Percentiles rank a stretch among this genome's conserved stretches.
Evolutionary conservation across 441 rosid species (phyloP).

Genomic region (California macrophylla): DNA sequence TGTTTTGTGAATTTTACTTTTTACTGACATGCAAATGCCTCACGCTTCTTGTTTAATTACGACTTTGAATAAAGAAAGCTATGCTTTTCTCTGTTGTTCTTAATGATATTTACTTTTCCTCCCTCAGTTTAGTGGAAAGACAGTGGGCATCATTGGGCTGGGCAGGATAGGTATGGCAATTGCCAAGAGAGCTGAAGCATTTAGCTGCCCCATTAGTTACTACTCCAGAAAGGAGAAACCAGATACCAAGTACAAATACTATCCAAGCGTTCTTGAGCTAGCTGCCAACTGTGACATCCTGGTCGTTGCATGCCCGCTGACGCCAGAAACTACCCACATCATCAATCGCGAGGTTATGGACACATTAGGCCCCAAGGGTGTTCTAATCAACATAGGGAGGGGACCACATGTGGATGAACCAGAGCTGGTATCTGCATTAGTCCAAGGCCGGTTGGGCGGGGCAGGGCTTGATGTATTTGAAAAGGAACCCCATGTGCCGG

Average conservation of each 20-base stretch:
- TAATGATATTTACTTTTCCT: neutral
- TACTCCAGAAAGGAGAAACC: conserved; percentile 38
- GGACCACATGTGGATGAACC: conserved; percentile 64
- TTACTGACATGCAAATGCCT: neutral
- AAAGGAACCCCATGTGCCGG: conserved; percentile 52
- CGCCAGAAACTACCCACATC: conserved; percentile 42
- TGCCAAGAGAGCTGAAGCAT: conserved; percentile 63
- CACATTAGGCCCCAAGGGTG: conserved; percentile 53
- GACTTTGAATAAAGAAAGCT: neutral
- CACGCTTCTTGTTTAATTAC: neutral
- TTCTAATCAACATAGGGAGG: conserved; percentile 55
- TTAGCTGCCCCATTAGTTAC: conserved; percentile 50
- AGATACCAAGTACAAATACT: conserved; percentile 35
- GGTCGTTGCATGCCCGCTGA: conserved; percentile 49
- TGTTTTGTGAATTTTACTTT: neutral
- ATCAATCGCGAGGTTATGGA: conserved; percentile 44
- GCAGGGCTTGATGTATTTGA: conserved; percentile 69
- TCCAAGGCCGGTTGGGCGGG: conserved; percentile 56
- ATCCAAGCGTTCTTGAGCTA: conserved; percentile 38
- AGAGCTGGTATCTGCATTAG: conserved; percentile 51
- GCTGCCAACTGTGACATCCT: conserved; percentile 55
- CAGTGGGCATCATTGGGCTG: conserved; percentile 55
- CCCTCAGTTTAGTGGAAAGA: conserved; percentile 50
- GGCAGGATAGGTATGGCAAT: conserved; percentile 63
- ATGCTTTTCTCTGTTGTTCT: neutral